A percentile compares a stretch with the other conserved stretches of the same genome.
phyloP scores from a whole-genome alignment of 2,329 filamentous ascomycete genomes.

The Calonectria pseudoturangicola region DNA sequence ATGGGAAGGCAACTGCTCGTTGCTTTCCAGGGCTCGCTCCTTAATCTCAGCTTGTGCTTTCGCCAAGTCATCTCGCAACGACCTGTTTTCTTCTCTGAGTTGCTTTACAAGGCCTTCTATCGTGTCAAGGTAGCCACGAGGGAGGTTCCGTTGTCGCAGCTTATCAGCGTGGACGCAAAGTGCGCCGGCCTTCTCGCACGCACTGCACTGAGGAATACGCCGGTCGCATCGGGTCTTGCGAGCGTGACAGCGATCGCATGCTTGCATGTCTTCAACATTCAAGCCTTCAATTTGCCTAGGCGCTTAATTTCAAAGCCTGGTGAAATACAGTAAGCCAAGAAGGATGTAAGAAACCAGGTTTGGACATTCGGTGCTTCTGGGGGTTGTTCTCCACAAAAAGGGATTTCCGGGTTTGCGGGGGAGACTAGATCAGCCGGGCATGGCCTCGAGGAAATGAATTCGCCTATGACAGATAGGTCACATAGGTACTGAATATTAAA shows the following conservation, averaged over 20 bases:
- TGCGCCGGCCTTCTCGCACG: constrained; percentile 34
- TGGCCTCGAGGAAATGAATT: too few relatives aligned
- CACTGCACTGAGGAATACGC: constrained; percentile 35
- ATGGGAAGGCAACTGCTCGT: background rate
- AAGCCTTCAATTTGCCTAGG: too few relatives aligned
- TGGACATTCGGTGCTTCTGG: too few relatives aligned
- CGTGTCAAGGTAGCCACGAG: constrained; percentile 32
- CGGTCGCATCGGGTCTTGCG: constrained; percentile 40
- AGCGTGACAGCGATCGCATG: constrained; percentile 37
- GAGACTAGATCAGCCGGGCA: too few relatives aligned
- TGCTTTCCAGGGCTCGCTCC: background rate
- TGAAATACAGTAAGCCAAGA: too few relatives aligned
- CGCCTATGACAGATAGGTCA: too few relatives aligned
- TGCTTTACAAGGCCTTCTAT: constrained; percentile 26
- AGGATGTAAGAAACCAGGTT: too few relatives aligned
- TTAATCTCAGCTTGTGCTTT: constrained; percentile 16
- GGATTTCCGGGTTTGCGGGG: too few relatives aligned
- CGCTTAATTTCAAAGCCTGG: too few relatives aligned
- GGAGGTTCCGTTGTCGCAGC: constrained; percentile 36
- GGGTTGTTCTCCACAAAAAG: too few relatives aligned
- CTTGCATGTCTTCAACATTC: constrained; percentile 25
- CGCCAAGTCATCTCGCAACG: constrained; percentile 17
- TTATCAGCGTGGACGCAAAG: constrained; percentile 37
- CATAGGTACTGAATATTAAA: too few relatives aligned
- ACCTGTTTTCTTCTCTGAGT: constrained; percentile 32